Evolutionary conservation across 2,329 filamentous ascomycete species (phyloP).

Genomic region (Pseudohalonectria lignicola): DNA sequence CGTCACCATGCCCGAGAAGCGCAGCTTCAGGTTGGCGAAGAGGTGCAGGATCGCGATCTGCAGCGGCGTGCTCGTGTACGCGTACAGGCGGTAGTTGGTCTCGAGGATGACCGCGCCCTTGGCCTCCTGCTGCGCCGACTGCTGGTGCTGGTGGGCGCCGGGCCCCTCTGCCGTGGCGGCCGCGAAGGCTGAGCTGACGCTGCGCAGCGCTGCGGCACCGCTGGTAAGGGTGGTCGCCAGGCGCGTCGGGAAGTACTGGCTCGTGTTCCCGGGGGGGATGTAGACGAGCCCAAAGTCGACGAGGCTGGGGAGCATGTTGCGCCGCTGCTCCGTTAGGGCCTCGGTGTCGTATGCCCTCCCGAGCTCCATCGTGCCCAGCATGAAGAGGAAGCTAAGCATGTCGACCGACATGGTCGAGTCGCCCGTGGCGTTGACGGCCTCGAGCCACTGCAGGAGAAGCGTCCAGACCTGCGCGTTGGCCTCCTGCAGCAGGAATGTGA

Average conservation of each 20-base stretch:
- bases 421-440: conserved; percentile 42
- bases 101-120: conserved; percentile 90
- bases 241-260: conserved; percentile 77
- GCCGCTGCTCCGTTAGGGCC: conserved; percentile 70
- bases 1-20: conserved; percentile 89
- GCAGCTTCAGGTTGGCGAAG: conserved; percentile 78
- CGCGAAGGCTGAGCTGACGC: conserved; percentile 56
- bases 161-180: conserved; percentile 45
- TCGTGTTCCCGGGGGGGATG: conserved; percentile 43
- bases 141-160: conserved; percentile 36
- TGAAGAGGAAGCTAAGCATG: conserved; percentile 91
- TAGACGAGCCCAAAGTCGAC: conserved; percentile 91
- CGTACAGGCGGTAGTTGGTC: conserved; percentile 96
- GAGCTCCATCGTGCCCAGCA: conserved; percentile 85
- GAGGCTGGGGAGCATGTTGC: conserved; percentile 81
- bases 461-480: conserved; percentile 97
- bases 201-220: conserved; percentile 59
- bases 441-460: conserved; percentile 83
- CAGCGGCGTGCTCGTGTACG: conserved; percentile 86
- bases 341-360: conserved; percentile 84
- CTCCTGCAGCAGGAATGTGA: conserved; percentile 89
- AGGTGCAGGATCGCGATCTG: conserved; percentile 91
- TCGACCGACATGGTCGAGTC: conserved; percentile 51
- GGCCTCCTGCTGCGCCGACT: conserved; percentile 26
- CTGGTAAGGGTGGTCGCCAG: conserved; percentile 86